These are phyloP conservation scores for Diaporthe citrichinensis DNA, from an alignment of 2,329 filamentous ascomycete species.

Conservation along the genomic window DNA sequence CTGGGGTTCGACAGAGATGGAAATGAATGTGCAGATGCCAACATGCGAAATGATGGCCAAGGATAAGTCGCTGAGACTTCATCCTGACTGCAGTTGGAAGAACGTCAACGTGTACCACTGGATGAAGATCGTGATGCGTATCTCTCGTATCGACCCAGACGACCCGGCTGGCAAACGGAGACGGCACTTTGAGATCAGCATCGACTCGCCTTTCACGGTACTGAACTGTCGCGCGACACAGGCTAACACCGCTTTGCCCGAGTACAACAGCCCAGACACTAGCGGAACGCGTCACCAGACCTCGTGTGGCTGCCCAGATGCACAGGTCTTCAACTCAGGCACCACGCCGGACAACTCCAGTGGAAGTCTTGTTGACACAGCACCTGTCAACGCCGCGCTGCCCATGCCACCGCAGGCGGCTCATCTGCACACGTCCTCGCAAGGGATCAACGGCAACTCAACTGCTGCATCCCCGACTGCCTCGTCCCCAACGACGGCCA, in stretches of 20 bases:
- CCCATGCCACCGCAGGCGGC: constrained; percentile 70
- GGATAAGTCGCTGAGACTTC: constrained; percentile 75
- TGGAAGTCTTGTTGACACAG: constrained; percentile 58
- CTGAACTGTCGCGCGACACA: constrained; percentile 94
- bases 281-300: constrained; percentile 65
- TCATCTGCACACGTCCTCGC: constrained; percentile 58
- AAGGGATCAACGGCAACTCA: constrained; percentile 40
- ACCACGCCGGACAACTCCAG: constrained; percentile 72
- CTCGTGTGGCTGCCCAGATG: constrained; percentile 70
- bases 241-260: constrained; percentile 87
- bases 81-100: constrained; percentile 94
- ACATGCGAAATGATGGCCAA: constrained; percentile 89
- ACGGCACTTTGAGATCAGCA: constrained; percentile 95
- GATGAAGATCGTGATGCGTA: constrained; percentile 97
- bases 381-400: constrained; percentile 48
- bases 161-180: constrained; percentile 81
- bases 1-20: constrained; percentile 92
- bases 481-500: constrained; percentile 42
- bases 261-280: constrained; percentile 74
- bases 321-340: constrained; percentile 68
- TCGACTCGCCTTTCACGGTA: constrained; percentile 94
- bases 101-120: constrained; percentile 96
- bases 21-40: constrained; percentile 92
- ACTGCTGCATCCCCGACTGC: constrained; percentile 10
- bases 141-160: constrained; percentile 85